Evolutionary conservation across 768 basidiomycete genomes (phyloP).

Genomic region (Crassisporium funariophilum): DNA sequence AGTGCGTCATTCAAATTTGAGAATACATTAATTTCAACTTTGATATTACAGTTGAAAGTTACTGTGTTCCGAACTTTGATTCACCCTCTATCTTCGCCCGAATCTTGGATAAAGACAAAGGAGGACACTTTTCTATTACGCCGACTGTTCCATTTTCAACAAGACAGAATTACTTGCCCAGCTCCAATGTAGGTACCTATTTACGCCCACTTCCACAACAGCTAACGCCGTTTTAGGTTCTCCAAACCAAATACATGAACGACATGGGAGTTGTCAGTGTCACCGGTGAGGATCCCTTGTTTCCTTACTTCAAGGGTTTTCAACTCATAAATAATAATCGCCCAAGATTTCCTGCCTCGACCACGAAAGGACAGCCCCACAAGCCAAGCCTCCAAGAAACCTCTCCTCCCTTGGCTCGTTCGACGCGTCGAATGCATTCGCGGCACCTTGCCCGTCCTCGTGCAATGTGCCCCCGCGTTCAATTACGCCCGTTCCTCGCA

Average conservation of each 20-base stretch:
- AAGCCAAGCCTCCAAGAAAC: constrained; percentile 44
- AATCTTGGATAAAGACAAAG: constrained; percentile 87
- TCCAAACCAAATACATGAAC: constrained; percentile 91
- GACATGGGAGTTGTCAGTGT: constrained; percentile 85
- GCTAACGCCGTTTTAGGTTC: constrained; percentile 46
- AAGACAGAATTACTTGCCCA: constrained; percentile 83
- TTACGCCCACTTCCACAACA: neutral
- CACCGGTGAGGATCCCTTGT: constrained; percentile 52
- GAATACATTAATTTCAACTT: neutral
- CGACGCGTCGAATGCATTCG: constrained; percentile 88
- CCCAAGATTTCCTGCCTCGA: constrained; percentile 78
- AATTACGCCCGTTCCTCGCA: constrained; percentile 86
- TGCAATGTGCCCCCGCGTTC: constrained; percentile 97
- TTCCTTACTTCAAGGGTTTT: neutral
- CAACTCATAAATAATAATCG: constrained; percentile 6
- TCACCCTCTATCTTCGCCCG: constrained; percentile 91
- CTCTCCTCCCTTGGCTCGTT: constrained; percentile 82
- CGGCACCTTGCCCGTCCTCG: constrained; percentile 72
- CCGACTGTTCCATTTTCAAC: constrained; percentile 69
- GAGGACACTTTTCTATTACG: constrained; percentile 91
- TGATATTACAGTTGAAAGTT: constrained; percentile 71
- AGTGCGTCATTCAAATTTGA: constrained; percentile 44
- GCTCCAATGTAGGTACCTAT: constrained; percentile 63
- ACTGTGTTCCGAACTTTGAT: constrained; percentile 92
- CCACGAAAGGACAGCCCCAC: constrained; percentile 38